Conservation (phyloP, 2,329 filamentous ascomycete species). For the Teratosphaeria nubilosa region DNA sequence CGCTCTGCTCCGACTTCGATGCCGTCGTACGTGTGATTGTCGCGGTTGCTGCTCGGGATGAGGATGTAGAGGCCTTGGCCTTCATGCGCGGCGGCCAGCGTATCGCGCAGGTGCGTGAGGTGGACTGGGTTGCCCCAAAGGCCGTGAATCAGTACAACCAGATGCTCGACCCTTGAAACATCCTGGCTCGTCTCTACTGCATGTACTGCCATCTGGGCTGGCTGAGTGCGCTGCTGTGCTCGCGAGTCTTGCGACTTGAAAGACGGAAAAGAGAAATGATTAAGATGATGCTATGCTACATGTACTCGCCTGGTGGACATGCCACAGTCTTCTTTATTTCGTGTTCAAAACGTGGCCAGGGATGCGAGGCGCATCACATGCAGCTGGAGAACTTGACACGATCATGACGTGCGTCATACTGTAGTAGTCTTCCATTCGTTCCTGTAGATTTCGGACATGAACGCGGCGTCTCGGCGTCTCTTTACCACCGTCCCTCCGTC, state of each 20-base stretch:
- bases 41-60: slow-evolving; percentile 61
- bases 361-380: not conserved
- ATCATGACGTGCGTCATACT: not conserved
- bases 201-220: slow-evolving; percentile 1
- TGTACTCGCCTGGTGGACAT: not conserved
- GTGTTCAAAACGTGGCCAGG: not conserved
- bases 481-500: not conserved
- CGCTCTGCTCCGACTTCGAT: slow-evolving; percentile 61
- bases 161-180: slow-evolving; percentile 43
- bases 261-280: not conserved
- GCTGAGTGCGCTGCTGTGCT: not conserved
- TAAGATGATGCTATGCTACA: not conserved
- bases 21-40: slow-evolving; percentile 58
- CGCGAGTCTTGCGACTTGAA: not conserved
- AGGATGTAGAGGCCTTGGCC: slow-evolving; percentile 59
- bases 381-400: not conserved
- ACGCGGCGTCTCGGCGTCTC: not conserved
- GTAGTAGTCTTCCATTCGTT: too few relatives aligned
- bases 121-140: slow-evolving; percentile 74
- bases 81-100: slow-evolving; percentile 51
- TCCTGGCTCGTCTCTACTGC: slow-evolving; percentile 2
- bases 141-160: slow-evolving; percentile 68
- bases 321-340: not conserved
- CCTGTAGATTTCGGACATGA: not conserved
- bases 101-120: slow-evolving; percentile 56